phyloP scores from a whole-genome alignment of 129 eudicot genomes.

The Lactuca saligna region DNA sequence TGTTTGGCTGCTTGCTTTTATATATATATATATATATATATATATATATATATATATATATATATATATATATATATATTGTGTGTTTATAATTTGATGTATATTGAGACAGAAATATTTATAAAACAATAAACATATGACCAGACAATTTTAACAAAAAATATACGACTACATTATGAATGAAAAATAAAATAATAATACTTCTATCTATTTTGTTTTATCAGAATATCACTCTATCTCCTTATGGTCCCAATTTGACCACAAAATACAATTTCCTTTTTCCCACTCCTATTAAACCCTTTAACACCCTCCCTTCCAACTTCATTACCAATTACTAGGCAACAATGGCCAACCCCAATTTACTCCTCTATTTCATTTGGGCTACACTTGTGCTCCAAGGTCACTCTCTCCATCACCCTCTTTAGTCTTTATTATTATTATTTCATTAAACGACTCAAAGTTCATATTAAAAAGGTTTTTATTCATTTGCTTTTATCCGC shows the following conservation, averaged over 20 bases:
- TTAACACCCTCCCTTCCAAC: slow-evolving; percentile 10
- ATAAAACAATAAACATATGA: too few species aligned
- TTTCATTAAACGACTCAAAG: background rate
- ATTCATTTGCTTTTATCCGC: background rate
- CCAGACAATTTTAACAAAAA: background rate
- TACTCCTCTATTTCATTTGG: slow-evolving; percentile 23
- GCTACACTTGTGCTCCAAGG: slow-evolving; percentile 35
- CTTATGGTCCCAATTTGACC: slow-evolving; percentile 32
- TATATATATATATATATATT: too few species aligned
- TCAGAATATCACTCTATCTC: slow-evolving; percentile 14
- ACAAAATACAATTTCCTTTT: slow-evolving; percentile 12
- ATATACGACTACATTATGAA: background rate
- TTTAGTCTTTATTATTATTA: background rate
- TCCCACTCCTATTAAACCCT: slow-evolving; percentile 19
- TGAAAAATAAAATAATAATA: background rate
- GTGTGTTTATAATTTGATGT: too few species aligned
- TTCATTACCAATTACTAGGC: slow-evolving; percentile 7
- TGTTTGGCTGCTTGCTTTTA: too few species aligned
- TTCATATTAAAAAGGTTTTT: background rate
- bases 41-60: too few species aligned
- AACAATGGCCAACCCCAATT: slow-evolving; percentile 29
- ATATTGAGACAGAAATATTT: too few species aligned
- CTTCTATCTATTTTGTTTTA: slow-evolving; percentile 1
- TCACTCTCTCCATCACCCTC: slow-evolving; percentile 11
- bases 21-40: too few species aligned